These are phyloP conservation scores for Yamadazyma insecticola DNA, from an alignment of 805 yeast genomes.

Conservation along the genomic window DNA sequence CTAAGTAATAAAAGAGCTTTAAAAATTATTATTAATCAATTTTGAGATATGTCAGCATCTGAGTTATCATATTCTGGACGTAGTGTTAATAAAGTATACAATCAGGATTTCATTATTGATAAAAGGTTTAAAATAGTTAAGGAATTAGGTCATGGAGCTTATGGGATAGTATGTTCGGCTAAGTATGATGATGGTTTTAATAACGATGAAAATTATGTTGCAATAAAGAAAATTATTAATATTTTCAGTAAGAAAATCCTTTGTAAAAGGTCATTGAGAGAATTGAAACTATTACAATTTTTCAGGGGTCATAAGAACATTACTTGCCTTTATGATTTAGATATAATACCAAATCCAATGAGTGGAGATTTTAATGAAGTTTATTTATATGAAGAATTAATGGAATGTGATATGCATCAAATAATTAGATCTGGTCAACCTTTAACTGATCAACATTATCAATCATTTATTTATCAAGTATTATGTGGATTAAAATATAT, in stretches of 20 bases:
- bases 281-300: constrained; percentile 82
- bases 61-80: constrained; percentile 22
- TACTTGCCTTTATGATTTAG: constrained; percentile 91
- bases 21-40: too few species aligned
- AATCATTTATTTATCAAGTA: constrained; percentile 86
- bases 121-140: constrained; percentile 82
- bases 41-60: not conserved
- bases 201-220: constrained; percentile 50
- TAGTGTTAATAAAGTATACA: constrained; percentile 40
- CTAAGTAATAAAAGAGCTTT: too few species aligned
- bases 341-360: constrained; percentile 67
- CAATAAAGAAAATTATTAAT: constrained; percentile 94
- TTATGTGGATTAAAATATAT: constrained; percentile 86
- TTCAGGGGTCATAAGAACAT: constrained; percentile 96
- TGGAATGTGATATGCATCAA: constrained; percentile 99
- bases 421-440: constrained; percentile 92
- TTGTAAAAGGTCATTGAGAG: constrained; percentile 89
- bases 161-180: constrained; percentile 95
- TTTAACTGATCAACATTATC: constrained; percentile 91
- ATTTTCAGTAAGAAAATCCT: constrained; percentile 86
- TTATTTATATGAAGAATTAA: constrained; percentile 89
- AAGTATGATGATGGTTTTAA: constrained; percentile 68
- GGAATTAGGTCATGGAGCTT: constrained; percentile 97
- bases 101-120: constrained; percentile 92
- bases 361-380: constrained; percentile 79